Percentiles rank a stretch among this genome's conserved stretches.
phyloP scores from a whole-genome alignment of 208 protist genomes.

The Leishmania guyanensis region DNA sequence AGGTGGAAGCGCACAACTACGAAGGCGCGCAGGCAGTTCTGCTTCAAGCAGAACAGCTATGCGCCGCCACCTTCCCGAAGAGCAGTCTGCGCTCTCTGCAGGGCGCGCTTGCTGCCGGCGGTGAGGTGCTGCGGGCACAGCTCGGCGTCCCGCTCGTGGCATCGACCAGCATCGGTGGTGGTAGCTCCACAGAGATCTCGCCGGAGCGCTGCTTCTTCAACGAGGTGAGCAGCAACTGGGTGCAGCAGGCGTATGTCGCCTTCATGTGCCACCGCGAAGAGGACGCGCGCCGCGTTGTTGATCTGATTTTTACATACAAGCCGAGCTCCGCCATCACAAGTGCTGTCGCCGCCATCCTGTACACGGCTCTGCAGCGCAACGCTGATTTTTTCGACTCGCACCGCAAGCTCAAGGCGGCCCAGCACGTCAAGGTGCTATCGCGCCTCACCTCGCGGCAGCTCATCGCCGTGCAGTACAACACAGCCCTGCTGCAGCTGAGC shows the following conservation, averaged over 20 bases:
- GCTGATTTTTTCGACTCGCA: slow-evolving; percentile 77
- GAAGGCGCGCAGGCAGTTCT: slow-evolving; percentile 56
- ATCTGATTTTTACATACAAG: slow-evolving; percentile 56
- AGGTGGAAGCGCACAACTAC: slow-evolving; percentile 63
- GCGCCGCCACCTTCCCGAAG: slow-evolving; percentile 44
- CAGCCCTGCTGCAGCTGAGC: slow-evolving; percentile 74
- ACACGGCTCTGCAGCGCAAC: slow-evolving; percentile 56
- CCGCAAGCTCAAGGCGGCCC: slow-evolving; percentile 65
- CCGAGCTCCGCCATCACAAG: slow-evolving; percentile 60
- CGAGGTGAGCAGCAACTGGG: slow-evolving; percentile 77
- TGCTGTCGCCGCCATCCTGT: slow-evolving; percentile 76
- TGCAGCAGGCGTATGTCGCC: slow-evolving; percentile 80
- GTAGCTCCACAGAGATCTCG: slow-evolving; percentile 5
- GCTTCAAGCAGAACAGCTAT: slow-evolving; percentile 65
- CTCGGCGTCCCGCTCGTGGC: slow-evolving; percentile 27
- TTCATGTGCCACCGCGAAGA: slow-evolving; percentile 53
- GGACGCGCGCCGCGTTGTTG: slow-evolving; percentile 45
- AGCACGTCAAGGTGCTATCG: slow-evolving; percentile 52
- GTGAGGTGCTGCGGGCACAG: slow-evolving; percentile 32
- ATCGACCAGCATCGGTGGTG: background rate
- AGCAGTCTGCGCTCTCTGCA: slow-evolving; percentile 52
- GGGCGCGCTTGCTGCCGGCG: slow-evolving; percentile 44
- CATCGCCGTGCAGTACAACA: slow-evolving; percentile 84
- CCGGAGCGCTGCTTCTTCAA: slow-evolving; percentile 79
- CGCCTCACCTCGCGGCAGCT: slow-evolving; percentile 74